Evolutionary conservation across 2,329 filamentous ascomycete species (phyloP).

Genomic region (Aphanoascus verrucosus): DNA sequence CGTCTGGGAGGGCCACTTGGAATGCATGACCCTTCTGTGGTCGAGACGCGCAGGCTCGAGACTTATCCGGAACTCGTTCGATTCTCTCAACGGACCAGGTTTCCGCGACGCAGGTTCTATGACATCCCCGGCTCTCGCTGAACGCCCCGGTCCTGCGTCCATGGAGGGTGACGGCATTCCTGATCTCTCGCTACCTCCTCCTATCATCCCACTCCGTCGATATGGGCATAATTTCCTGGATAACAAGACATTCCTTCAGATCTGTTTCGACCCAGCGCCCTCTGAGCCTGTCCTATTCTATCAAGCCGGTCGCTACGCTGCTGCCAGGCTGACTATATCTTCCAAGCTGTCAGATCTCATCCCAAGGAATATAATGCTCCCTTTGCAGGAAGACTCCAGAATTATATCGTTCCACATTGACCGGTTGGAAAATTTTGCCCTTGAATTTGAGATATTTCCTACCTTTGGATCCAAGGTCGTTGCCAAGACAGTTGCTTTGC

Average conservation of each 20-base stretch:
- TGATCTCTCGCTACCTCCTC: conserved; percentile 79
- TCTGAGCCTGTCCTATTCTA: conserved; percentile 79
- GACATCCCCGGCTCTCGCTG: conserved; percentile 12
- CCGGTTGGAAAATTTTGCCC: conserved; percentile 78
- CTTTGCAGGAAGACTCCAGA: conserved; percentile 90
- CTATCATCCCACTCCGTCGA: conserved; percentile 84
- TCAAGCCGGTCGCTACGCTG: conserved; percentile 91
- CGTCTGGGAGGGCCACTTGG: conserved; percentile 90
- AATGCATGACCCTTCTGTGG: conserved; percentile 79
- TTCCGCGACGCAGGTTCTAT: conserved; percentile 20
- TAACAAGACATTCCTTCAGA: conserved; percentile 89
- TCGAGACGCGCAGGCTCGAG: conserved; percentile 24
- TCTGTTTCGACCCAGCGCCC: conserved; percentile 57
- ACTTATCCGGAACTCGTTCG: conserved; percentile 23
- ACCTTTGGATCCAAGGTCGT: conserved; percentile 97
- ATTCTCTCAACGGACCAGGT: conserved; percentile 28
- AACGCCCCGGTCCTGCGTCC: conserved; percentile 6
- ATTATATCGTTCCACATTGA: conserved; percentile 94
- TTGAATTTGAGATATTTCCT: conserved; percentile 96
- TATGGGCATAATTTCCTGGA: conserved; percentile 99
- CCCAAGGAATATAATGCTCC: conserved; percentile 87
- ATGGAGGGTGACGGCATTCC: conserved; percentile 78
- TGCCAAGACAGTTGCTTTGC: conserved; percentile 84
- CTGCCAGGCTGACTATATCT: conserved; percentile 86
- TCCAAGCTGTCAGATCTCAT: conserved; percentile 94